Base-by-base conservation (phyloP, 202 grass and related monocot species). In the Cymbopogon flexuosus region DNA sequence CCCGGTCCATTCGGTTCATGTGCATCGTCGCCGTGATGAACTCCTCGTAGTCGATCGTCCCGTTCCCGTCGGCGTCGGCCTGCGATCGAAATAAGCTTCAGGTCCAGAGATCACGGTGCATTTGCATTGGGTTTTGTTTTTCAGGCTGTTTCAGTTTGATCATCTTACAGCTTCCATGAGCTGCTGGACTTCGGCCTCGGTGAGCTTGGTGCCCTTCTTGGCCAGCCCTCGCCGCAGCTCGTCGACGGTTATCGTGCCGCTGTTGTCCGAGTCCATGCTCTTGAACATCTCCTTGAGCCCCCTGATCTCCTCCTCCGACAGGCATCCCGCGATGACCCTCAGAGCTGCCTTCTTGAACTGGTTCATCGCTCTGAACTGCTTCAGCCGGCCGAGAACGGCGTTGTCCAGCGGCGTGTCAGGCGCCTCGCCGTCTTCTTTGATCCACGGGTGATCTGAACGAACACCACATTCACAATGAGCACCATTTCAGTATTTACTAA, bases 11-110 rank as follows among this genome's bases (percentile, higher is more conserved):
- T 18, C 86, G 51, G 70, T 91, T 91, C 86, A 91, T 86, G 70
- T 91, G 90, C 79, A 88, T 86, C 66, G 90, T 91, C 81, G 90
- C 83, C 14, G 90, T 91, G 83, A 91, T 91, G 90, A 91, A 91
- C 84, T 91, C 89, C 64, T 91, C 89, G 82, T 91, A 91, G 75
- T 91, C 89, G 56, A 91, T 91, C 60, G 75, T 83, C 2, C 89
- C 86, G 71, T 91, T 91, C 21, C 90, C 86, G 73, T 91, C 90
- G 1, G 86, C 90, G 57, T 91, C 90, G 4, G 86, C 86, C 89
- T 91, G 86, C 56, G 13, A 35, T 46, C 14, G 10, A 43, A 42
- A 39, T 36, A 5, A 3, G 35, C 5, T 41, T 40, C 34, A 36
- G 34, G 34, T 36, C 34, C 5, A 36, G 4, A n/a, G n/a, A n/a